phyloP scores from a whole-genome alignment of 768 basidiomycete genomes.

The Podaxis sp. region DNA sequence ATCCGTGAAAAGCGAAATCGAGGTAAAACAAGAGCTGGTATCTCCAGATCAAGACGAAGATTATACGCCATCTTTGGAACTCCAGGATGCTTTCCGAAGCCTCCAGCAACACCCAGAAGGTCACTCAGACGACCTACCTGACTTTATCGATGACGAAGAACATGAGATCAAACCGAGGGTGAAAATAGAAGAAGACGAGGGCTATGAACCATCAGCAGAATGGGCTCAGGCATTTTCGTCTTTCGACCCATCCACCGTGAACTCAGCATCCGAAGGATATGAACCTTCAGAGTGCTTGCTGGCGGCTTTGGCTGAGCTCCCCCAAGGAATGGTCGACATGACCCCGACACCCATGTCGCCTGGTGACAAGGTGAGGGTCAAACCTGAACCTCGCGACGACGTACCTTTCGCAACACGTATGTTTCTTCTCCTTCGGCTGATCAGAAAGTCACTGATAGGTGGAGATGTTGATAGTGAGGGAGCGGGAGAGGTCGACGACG shows the following conservation, averaged over 20 bases:
- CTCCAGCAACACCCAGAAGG: not conserved
- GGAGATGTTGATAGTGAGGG: not conserved
- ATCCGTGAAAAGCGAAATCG: slow-evolving; percentile 6
- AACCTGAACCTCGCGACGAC: not conserved
- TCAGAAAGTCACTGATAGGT: not conserved
- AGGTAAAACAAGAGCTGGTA: slow-evolving; percentile 8
- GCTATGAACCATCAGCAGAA: slow-evolving; percentile 15
- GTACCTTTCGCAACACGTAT: not conserved
- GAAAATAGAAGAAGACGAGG: slow-evolving; percentile 2
- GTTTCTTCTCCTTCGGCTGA: not conserved
- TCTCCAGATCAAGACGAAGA: not conserved
- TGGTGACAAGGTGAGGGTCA: not conserved
- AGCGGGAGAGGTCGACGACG: not conserved
- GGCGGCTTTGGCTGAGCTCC: slow-evolving; percentile 11
- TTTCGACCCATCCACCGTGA: not conserved
- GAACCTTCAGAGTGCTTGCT: slow-evolving; percentile 9
- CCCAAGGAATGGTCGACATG: slow-evolving; percentile 4
- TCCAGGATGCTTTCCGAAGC: slow-evolving; percentile 11
- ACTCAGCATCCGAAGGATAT: not conserved
- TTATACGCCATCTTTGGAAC: slow-evolving; percentile 16
- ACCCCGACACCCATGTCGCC: not conserved
- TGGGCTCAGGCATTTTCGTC: not conserved
- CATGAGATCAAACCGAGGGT: slow-evolving; percentile 4
- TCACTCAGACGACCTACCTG: not conserved
- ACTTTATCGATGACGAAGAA: not conserved